Percentiles rank a stretch among this genome's conserved stretches.
Conservation (phyloP, 2,329 filamentous ascomycete genomes). For the Nothophoma quercina region DNA sequence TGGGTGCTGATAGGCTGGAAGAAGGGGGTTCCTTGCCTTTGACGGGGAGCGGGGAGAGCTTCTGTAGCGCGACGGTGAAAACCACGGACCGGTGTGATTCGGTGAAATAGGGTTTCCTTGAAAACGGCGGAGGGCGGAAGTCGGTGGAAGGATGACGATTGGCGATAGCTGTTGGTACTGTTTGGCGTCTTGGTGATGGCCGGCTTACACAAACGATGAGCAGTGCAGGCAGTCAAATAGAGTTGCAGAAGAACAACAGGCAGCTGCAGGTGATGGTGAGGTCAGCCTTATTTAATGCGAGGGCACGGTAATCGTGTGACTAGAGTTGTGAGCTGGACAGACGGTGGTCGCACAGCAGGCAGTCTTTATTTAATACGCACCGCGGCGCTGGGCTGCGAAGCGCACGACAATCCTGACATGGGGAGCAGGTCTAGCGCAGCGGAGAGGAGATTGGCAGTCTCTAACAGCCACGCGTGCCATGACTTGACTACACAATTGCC, state of each 20-base stretch:
- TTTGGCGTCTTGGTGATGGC: slow-evolving; percentile 29
- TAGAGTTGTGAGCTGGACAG: slow-evolving; percentile 19
- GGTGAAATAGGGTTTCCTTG: slow-evolving; percentile 16
- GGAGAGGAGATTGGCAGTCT: slow-evolving; percentile 28
- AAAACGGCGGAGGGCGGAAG: slow-evolving; percentile 24
- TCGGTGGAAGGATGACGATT: slow-evolving; percentile 28
- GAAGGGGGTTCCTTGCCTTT: slow-evolving; percentile 26
- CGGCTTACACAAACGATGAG: slow-evolving; percentile 26
- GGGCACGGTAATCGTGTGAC: slow-evolving; percentile 21
- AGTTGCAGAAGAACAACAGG: slow-evolving; percentile 7
- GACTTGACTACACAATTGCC: slow-evolving; percentile 18
- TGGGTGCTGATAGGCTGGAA: slow-evolving; percentile 35
- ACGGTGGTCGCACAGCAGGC: slow-evolving; percentile 25
- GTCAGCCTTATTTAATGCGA: slow-evolving; percentile 36
- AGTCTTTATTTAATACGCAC: slow-evolving; percentile 38
- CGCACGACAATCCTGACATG: slow-evolving; percentile 29
- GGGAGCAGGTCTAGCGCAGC: slow-evolving; percentile 31
- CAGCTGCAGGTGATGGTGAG: slow-evolving; percentile 26
- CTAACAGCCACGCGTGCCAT: slow-evolving; percentile 18
- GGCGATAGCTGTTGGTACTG: slow-evolving; percentile 17
- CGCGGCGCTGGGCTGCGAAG: slow-evolving; percentile 41
- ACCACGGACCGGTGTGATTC: slow-evolving; percentile 25
- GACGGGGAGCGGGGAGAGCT: slow-evolving; percentile 24
- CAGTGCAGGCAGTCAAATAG: slow-evolving; percentile 4
- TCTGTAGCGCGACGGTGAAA: slow-evolving; percentile 21